Evolutionary conservation across 1,284 basidiomycete species (phyloP).

Genomic region (Earliella scabrosa): DNA sequence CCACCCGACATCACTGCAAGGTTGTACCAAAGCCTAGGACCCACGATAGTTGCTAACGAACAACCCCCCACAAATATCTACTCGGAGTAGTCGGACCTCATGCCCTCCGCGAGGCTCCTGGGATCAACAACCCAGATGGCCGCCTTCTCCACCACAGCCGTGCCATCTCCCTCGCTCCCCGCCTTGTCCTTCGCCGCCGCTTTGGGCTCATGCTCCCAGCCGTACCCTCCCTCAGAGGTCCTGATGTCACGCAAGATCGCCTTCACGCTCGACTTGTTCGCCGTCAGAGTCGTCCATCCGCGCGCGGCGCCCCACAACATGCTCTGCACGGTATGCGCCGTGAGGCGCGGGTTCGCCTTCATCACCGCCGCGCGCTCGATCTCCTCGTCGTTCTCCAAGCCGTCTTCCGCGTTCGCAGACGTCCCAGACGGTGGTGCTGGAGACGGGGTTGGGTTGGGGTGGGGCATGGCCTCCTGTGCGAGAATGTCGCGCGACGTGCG

Average conservation of each 20-base stretch:
- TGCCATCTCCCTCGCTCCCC: constrained; percentile 19
- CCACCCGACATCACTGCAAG: no score
- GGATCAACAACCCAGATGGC: constrained; percentile 78
- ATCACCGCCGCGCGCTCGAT: constrained; percentile 57
- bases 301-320: constrained; percentile 68
- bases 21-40: no score
- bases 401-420: background rate
- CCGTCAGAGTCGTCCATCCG: constrained; percentile 83
- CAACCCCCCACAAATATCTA: background rate
- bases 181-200: constrained; percentile 8
- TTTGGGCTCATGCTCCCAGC: constrained; percentile 3
- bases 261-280: constrained; percentile 77
- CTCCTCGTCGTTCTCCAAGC: constrained; percentile 32
- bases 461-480: constrained; percentile 44
- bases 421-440: background rate
- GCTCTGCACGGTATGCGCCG: constrained; percentile 72
- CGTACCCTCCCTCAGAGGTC: constrained; percentile 34
- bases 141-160: constrained; percentile 38
- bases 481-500: constrained; percentile 58
- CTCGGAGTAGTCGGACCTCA: constrained; percentile 46
- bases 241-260: constrained; percentile 68
- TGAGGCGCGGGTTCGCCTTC: constrained; percentile 60
- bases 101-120: constrained; percentile 74
- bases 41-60: no score
- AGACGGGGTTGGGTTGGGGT: constrained; percentile 18